Evolutionary conservation across 192 early-diverging fungal species (phyloP), one percentile per base, ranked within the genome.

Genomic region (Piromyces finnis): DNA sequence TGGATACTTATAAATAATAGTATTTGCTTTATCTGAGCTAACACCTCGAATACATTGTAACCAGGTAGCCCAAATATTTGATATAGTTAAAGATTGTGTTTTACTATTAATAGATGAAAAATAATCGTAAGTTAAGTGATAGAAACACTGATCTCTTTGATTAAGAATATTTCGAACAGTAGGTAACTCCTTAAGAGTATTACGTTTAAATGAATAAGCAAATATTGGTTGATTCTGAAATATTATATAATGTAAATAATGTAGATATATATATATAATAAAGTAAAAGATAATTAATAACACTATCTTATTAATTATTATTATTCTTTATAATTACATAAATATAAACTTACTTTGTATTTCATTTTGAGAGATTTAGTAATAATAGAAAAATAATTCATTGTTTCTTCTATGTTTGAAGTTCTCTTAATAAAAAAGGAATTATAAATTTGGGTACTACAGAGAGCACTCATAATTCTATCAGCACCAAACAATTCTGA

Each of bases 391-490:
- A 98, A 82, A 78, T 95, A 94, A 41, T 91, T 86, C 78, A 98
- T 86, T 0, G 95, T 94, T n/a, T 95, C 94, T 77, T 95, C 94
- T n/a, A 92, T 86, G 5, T 84, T 86, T 27, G 79, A 79, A 1
- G 95, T 95, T 0, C 91, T 86, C 82, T 96, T 95, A 28, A 99
- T 81, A 35, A 93, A 95, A 78, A 96, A 95, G 0, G 93, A 92
- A 78, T 97, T 87, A 30, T 89, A 81, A 6, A 96, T 83, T 84
- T 97, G 95, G 22, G 88, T 89, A 30, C 90, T 85, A 3, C 92
- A 90, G 77, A 97, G 84, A 0, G 93, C 92, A 7, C 95, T 92
- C 28, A 88, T 87, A 17, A 97, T 88, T 0, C 91, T 86, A 2
- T 88, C 87, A 77, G 89, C 80, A 28, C 93, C 91, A 79, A 94